A percentile compares a stretch with the other conserved stretches of the same genome.
Evolutionary conservation across 768 basidiomycete genomes (phyloP).

Genomic region (Paxillus rubicundulus): DNA sequence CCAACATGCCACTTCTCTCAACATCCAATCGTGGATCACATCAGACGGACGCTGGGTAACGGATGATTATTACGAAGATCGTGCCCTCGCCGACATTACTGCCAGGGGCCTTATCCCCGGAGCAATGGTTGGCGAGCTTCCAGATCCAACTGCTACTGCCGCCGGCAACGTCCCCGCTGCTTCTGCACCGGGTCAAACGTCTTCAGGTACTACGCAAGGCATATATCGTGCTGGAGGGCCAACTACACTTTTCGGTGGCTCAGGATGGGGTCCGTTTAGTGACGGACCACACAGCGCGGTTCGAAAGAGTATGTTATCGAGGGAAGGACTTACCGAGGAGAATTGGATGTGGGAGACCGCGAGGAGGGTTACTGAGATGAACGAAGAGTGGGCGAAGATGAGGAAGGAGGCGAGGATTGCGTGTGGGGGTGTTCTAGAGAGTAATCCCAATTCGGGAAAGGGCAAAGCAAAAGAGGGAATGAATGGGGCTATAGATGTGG

Average conservation of each 20-base stretch:
- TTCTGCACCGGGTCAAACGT: conserved; percentile 24
- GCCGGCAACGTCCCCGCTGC: conserved; percentile 41
- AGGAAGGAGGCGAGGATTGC: conserved; percentile 52
- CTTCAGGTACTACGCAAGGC: conserved; percentile 52
- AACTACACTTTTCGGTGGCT: conserved; percentile 85
- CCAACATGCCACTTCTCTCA: background rate
- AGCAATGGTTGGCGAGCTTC: conserved; percentile 78
- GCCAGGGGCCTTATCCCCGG: conserved; percentile 82
- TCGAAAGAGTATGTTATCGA: conserved; percentile 70
- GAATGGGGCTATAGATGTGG: conserved; percentile 30
- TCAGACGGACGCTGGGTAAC: conserved; percentile 88
- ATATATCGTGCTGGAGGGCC: conserved; percentile 91
- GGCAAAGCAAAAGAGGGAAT: conserved; percentile 32
- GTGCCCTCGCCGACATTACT: conserved; percentile 70
- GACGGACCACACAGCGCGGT: conserved; percentile 85
- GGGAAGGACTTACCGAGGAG: conserved; percentile 81
- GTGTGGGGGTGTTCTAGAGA: conserved; percentile 47
- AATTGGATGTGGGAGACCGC: conserved; percentile 93
- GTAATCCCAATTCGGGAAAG: conserved; percentile 27
- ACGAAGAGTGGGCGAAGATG: conserved; percentile 60
- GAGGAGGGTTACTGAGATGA: conserved; percentile 58
- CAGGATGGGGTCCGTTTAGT: conserved; percentile 84
- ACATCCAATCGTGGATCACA: background rate
- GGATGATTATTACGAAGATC: conserved; percentile 96
- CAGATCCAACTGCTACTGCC: conserved; percentile 61